Evolutionary conservation across 2,329 filamentous ascomycete genomes (phyloP), one percentile per base, ranked within the genome.

Genomic region (Polytolypa hystricis): DNA sequence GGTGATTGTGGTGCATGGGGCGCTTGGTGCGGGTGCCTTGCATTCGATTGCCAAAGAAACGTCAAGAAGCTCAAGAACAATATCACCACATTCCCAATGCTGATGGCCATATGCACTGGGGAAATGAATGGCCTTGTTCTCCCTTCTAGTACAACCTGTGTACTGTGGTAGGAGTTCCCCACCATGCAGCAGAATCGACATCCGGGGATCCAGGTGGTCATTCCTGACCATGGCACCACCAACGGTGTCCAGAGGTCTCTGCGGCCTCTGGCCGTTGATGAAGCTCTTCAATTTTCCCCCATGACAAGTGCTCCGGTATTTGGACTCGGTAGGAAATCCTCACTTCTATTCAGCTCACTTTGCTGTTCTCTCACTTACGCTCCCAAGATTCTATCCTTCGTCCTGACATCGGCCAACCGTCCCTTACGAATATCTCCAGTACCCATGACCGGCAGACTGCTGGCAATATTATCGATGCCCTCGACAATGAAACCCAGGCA

Each of bases 401-500:
- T 30, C 61, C 61, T 25, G 59, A 64, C 40, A 53, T 64, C 31
- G 59, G 58, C 30, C 57, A 57, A 29, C 55, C 58, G 39, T 58
- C 59, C n/a, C 58, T 51, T 42, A 54, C 56, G 5, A 36, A 41
- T 21, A 39, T 45, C 35, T 58, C 58, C 8, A 58, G 58, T 36
- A 58, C 60, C 35, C 57, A 64, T 43, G 71, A 77, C 47, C 67
- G 69, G 38, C 58, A 65, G 39, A 57, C 61, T 29, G 68, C 66
- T 23, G 63, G 67, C 42, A 66, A 65, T 47, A 64, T 69, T 26
- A 56, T 87, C 47, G 75, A 81, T 46, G 71, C 71, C 30, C 63
- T 95, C 32, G 86, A 91, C 52, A 67, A 69, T 45, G 83, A 89
- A 54, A 77, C 79, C 41, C 61, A 67, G 27, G 71, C 73, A 16